phyloP scores from a whole-genome alignment of 2,329 filamentous ascomycete species.

The Pseudogymnoascus sp. region DNA sequence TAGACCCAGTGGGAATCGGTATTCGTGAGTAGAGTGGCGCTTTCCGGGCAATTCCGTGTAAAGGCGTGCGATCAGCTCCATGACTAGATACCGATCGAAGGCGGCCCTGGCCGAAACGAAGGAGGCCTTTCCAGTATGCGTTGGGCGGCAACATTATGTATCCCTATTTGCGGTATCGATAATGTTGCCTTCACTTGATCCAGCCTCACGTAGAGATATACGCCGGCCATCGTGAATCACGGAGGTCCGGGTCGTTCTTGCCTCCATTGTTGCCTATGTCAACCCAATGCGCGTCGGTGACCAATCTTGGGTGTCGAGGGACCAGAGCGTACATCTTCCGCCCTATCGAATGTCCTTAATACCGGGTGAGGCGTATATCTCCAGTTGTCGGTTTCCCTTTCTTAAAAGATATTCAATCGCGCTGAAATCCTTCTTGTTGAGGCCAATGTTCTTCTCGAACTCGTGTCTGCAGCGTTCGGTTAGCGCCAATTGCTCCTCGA shows the following conservation, averaged over 20 bases:
- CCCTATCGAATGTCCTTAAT: slow-evolving; percentile 49
- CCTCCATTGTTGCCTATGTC: background rate
- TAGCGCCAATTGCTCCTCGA: background rate
- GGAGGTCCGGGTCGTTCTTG: background rate
- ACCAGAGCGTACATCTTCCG: background rate
- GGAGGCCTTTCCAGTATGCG: background rate
- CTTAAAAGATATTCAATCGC: slow-evolving; percentile 63
- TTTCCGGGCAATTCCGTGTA: background rate
- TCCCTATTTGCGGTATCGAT: background rate
- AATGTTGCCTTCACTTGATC: background rate
- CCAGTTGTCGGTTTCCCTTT: slow-evolving; percentile 58
- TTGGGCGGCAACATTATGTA: background rate
- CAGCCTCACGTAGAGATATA: background rate
- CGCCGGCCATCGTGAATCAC: background rate
- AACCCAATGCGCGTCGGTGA: background rate
- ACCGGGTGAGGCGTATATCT: slow-evolving; percentile 56
- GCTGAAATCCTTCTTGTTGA: slow-evolving; percentile 62
- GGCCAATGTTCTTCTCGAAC: slow-evolving; percentile 56
- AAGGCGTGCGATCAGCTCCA: background rate
- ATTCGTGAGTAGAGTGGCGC: background rate
- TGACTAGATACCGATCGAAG: background rate
- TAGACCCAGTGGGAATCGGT: background rate
- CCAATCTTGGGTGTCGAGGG: background rate
- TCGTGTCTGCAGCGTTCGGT: slow-evolving; percentile 48
- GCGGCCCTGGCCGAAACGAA: background rate